Base-by-base conservation (phyloP, 371 early-diverging fungal species). In the Mortierella sp. region DNA sequence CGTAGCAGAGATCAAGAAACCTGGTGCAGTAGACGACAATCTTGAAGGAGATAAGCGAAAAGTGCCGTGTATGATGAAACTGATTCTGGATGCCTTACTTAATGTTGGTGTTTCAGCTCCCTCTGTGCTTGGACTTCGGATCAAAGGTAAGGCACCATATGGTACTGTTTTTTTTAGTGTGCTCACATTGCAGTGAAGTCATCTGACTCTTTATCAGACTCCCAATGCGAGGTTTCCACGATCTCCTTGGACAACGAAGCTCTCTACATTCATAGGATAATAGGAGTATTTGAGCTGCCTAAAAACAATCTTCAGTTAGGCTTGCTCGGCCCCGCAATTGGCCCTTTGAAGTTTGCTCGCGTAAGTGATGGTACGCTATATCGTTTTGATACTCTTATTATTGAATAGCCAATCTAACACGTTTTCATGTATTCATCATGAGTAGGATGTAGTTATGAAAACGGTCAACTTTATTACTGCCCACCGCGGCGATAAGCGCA, bases 221-320 rank as follows among this genome's bases (percentile, higher is more conserved):
- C 71, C 19, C 66, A 57, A 23, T 71, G 65, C 37, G 71, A 71
- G 66, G 43, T 71, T 0, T 60, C 65, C 44, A 15, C 58, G 19
- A 65, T 71, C 46, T 65, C 65, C 4, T 43, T 71, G 62, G 71
- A 71, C 21, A 16, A 65, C 47, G 71, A 71, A 57, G 65, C 65
- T 30, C 65, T 65, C 18, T 71, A 65, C 43, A 26, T 71, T 14
- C 21, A 51, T 30, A 65, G 53, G 57, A 0, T 44, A 44, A 15
- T 65, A n/a, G 62, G 71, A 23, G 72, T 48, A 2, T 66, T 72
- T 29, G 62, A 72, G 46, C 30, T 72, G 5, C 66, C 72, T 14
- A 60, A 18, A 61, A 71, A 60, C 57, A 71, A 64, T 44, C 66
- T 72, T 28, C 72, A 66, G 23, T 66, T 62, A 1, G 37, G 62